Percentiles rank a stretch among this genome's conserved stretches.
Conservation (phyloP, 305 asterid genomes). For the Withania somnifera region DNA sequence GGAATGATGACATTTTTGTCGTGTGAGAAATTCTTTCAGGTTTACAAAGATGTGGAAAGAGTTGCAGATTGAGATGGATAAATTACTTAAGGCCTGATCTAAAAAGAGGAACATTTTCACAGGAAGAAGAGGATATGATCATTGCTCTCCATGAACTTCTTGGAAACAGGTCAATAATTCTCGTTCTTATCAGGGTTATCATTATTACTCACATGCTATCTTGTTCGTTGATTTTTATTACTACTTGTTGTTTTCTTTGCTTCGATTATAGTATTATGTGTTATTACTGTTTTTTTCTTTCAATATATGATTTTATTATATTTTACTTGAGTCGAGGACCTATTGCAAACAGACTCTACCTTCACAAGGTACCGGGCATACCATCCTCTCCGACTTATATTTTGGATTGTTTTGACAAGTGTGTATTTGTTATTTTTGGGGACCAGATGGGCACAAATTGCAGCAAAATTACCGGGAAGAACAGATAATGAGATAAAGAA, state of each 20-base stretch:
- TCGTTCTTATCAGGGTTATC: not conserved
- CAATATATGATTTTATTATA: not conserved
- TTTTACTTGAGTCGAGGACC: not conserved
- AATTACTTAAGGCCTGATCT: constrained; percentile 76
- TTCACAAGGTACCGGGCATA: not conserved
- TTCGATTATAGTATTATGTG: not conserved
- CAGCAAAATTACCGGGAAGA: constrained; percentile 74
- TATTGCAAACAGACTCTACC: not conserved
- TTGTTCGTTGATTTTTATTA: not conserved
- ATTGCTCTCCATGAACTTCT: constrained; percentile 48
- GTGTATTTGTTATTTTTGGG: not conserved
- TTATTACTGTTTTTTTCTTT: not conserved
- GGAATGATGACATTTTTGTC: not conserved
- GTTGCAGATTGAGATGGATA: constrained; percentile 69
- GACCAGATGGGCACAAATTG: constrained; percentile 87
- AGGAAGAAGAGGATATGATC: constrained; percentile 68
- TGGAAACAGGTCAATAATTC: constrained; percentile 48
- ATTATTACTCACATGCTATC: not conserved
- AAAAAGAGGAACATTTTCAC: constrained; percentile 78
- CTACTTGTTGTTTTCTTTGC: no score
- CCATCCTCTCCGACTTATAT: not conserved
- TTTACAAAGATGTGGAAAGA: constrained; percentile 72
- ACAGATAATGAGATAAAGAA: constrained; percentile 88
- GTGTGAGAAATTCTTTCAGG: constrained; percentile 21
- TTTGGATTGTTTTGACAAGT: not conserved